Evolutionary conservation across 768 basidiomycete species (phyloP), one percentile per base, ranked within the genome.

Genomic region (Boletus eberwhitei): DNA sequence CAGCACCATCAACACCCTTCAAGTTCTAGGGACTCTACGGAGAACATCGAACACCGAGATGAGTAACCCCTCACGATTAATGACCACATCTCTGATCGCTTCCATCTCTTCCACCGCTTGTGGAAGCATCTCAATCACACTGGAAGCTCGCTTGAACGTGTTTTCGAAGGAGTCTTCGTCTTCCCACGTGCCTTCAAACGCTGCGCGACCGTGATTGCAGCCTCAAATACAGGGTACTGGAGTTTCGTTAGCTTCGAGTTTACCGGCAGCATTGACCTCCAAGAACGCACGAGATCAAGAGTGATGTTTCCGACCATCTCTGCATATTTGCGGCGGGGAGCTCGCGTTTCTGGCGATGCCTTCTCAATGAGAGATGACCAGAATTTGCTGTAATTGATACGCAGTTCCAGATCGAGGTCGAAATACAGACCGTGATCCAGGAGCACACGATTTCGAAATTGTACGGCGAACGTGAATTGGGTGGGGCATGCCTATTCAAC

Each of bases 391-490:
- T 92, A 92, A 68, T 92, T 89, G 48, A 90, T 78, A 21, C 95
- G 84, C 5, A 98, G 74, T 39, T 86, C 77, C 21, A 82, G 74
- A 52, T 92, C 86, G 5, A 99, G 76, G 65, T 97, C 94, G 61
- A 98, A 98, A 71, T 98, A 96, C 17, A 93, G 75, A 4, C 92
- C 96, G 61, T 98, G 95, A 65, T 99, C 97, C 56, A 99, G 76
- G 2, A 98, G 79, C 24, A 92, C 94, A n/a, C n/a, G 48, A 98
- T 89, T 66, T 99, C 97, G 62, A 98, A 98, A 67, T 98, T 98
- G 73, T 90, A 90, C 0, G 92, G 90, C 9, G 91, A 93, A 53
- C 75, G 80, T 1, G 91, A 88, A 4, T 57, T 59, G 16, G 65
- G 59, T 8, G 80, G 79, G 8, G 87, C 82, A 2, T 88, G 85